Base-by-base conservation (phyloP, 495 filamentous ascomycete species). In the Penicillium egyptiacum region DNA sequence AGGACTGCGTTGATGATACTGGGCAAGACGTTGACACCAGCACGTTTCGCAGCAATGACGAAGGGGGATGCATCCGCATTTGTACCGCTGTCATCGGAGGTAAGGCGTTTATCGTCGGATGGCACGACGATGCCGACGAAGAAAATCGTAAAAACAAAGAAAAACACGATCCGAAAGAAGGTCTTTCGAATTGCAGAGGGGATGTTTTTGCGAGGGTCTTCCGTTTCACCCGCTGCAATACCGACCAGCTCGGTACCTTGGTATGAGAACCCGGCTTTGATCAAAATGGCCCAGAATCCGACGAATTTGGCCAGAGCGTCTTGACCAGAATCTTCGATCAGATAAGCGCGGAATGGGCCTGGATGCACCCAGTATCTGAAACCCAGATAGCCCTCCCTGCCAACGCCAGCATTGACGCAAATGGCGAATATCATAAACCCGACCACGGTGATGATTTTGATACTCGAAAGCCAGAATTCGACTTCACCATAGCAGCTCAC, bases 1-100 rank as follows among this genome's bases (percentile, higher is more conserved):
- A 90, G 79, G 16, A 88, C 82, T 11, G 83, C 88, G 70, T 92
- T 93, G 74, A 93, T 86, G 51, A 91, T 82, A 51, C 82, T 79
- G 9, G 85, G 86, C 5, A 92, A 78, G 41, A 79, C 79, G 25
- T 75, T 74, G 57, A 93, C 84, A 16, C 81, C 76, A 5, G 87
- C 82, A 17, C 80, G 72, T 28, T 81, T 60, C 55, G 85, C 82
- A 11, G 82, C 84, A 17, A 84, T 79, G 23, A 87, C 84, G 52
- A 84, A 86, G 2, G 84, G 84, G 20, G 80, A 83, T 1, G 81
- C 28, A n/a, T 54, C 45, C 17, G 52, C 82, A n/a, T 82, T 82
- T 5, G 86, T 86, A 55, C 82, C 77, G 10, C 74, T 74, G 20
- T 61, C 63, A 7, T 66, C 72, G 7, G 72, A 66, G 16, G 61